Evolutionary conservation across 2,329 filamentous ascomycete species (phyloP).

Genomic region (Claviceps capensis): DNA sequence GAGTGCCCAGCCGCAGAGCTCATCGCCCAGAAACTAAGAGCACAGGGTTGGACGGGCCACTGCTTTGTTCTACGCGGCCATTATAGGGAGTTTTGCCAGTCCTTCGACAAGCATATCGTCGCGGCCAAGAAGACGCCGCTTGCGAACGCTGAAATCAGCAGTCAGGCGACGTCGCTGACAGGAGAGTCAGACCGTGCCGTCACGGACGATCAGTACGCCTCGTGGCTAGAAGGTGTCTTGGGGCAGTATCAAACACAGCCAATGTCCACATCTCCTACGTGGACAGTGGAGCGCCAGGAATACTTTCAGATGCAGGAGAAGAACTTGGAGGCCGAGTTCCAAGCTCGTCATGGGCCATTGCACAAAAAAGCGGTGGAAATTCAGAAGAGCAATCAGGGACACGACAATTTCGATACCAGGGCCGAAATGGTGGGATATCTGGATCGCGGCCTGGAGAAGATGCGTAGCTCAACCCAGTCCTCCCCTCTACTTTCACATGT

Average conservation of each 20-base stretch:
- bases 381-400: constrained; percentile 10
- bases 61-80: constrained; percentile 42
- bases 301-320: constrained; percentile 31
- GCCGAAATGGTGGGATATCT: constrained; percentile 35
- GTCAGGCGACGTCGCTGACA: constrained; percentile 5
- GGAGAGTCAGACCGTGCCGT: constrained; percentile 12
- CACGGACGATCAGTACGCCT: constrained; percentile 26
- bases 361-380: constrained; percentile 30
- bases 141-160: constrained; percentile 26
- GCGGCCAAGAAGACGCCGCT: constrained; percentile 27
- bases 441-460: constrained; percentile 30
- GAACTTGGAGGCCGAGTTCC: constrained; percentile 35
- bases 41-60: constrained; percentile 34
- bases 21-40: constrained; percentile 30
- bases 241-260: constrained; percentile 26
- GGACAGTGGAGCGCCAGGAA: constrained; percentile 25
- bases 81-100: constrained; percentile 39
- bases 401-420: constrained; percentile 29
- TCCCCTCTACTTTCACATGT: constrained; percentile 10
- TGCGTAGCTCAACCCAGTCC: constrained; percentile 18
- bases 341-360: constrained; percentile 29
- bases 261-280: constrained; percentile 23
- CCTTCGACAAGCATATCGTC: constrained; percentile 37
- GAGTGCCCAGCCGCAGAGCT: constrained; percentile 36
- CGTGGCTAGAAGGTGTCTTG: constrained; percentile 30